A percentile compares a stretch with the other conserved stretches of the same genome.
These are phyloP conservation scores for Nemania abortiva DNA, from an alignment of 2,329 filamentous ascomycete genomes.

Conservation along the genomic window DNA sequence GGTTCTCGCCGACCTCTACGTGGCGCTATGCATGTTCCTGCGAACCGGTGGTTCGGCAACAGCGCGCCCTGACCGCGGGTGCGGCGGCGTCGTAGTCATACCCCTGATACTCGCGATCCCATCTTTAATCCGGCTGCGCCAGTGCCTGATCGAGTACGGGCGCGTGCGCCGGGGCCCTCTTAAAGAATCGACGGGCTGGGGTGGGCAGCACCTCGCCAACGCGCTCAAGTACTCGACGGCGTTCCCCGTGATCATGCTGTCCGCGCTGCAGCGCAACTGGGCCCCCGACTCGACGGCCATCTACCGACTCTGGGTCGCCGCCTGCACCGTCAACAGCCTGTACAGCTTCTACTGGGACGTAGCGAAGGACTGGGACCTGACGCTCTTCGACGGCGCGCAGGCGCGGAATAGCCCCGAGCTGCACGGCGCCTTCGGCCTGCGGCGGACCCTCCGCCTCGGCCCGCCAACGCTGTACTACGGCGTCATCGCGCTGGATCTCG, in stretches of 20 bases:
- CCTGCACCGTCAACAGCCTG: conserved; percentile 83
- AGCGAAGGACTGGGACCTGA: conserved; percentile 95
- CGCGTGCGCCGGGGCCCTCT: conserved; percentile 73
- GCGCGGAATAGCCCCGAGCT: conserved; percentile 65
- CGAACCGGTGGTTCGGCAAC: conserved; percentile 78
- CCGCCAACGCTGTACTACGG: conserved; percentile 82
- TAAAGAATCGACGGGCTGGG: conserved; percentile 74
- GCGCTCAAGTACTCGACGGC: conserved; percentile 94
- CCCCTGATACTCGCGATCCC: conserved; percentile 87
- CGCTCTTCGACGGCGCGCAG: conserved; percentile 74
- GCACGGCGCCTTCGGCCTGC: conserved; percentile 77
- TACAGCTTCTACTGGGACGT: conserved; percentile 99
- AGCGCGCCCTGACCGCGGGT: conserved; percentile 81
- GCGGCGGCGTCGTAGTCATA: conserved; percentile 82
- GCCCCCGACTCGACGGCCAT: conserved; percentile 56
- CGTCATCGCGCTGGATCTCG: conserved; percentile 81
- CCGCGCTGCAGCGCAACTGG: conserved; percentile 73
- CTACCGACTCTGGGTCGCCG: conserved; percentile 74
- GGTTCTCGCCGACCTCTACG: conserved; percentile 88
- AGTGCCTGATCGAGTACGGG: conserved; percentile 89
- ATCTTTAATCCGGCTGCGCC: conserved; percentile 86
- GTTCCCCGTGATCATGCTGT: conserved; percentile 89
- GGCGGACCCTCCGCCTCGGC: conserved; percentile 79
- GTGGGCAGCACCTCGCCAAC: conserved; percentile 90
- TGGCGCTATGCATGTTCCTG: conserved; percentile 93